phyloP scores from a whole-genome alignment of 2,329 filamentous ascomycete genomes.

The Sporothrix globosa region DNA sequence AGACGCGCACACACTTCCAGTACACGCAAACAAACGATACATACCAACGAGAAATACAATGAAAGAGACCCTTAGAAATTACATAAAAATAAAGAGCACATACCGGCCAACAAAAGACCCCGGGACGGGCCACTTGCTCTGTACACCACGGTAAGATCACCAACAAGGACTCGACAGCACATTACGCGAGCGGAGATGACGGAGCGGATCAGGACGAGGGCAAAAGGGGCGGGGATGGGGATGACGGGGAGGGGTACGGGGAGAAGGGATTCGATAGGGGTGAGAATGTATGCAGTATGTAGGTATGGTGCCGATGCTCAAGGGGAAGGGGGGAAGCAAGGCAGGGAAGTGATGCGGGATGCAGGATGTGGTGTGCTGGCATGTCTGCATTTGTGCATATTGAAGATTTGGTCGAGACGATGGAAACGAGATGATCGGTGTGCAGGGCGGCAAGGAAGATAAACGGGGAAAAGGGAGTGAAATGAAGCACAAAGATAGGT shows the following conservation, averaged over 20 bases:
- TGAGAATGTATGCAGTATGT: neutral
- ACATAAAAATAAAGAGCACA: neutral
- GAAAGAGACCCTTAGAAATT: too few relatives aligned
- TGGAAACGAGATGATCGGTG: constrained; percentile 18
- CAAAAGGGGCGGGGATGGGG: neutral
- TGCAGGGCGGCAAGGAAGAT: neutral
- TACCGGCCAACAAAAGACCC: neutral
- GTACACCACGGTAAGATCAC: constrained; percentile 19
- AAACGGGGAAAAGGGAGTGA: neutral
- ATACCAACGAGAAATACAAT: neutral
- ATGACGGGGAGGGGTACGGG: constrained; percentile 7
- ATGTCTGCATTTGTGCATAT: constrained; percentile 13
- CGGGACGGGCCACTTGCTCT: neutral
- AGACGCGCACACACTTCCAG: constrained; percentile 4
- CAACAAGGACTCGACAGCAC: constrained; percentile 16
- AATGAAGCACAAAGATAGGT: too few relatives aligned
- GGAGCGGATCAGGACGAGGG: neutral
- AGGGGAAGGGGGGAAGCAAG: neutral
- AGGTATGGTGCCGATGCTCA: neutral
- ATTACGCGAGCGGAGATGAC: constrained; percentile 23
- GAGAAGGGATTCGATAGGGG: constrained; percentile 14
- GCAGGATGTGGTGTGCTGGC: constrained; percentile 12
- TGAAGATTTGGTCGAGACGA: neutral
- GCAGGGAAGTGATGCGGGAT: constrained; percentile 7
- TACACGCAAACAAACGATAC: neutral